Percentiles rank a stretch among this genome's conserved stretches.
phyloP scores from a whole-genome alignment of 2,329 filamentous ascomycete genomes.

The Cladosporium sp. region DNA sequence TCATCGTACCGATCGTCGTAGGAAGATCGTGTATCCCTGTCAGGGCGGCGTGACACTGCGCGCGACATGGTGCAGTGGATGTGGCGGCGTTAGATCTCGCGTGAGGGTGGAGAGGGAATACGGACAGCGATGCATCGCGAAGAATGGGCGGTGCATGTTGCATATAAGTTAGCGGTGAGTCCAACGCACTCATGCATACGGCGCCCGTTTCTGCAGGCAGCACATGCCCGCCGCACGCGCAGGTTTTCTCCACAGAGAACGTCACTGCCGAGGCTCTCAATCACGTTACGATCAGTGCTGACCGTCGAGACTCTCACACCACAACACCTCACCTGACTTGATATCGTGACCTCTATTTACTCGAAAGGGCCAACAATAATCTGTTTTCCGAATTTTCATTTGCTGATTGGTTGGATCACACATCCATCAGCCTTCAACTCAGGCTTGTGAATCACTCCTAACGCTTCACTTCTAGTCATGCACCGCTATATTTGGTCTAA shows the following conservation, averaged over 20 bases:
- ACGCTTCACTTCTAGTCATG: too few species aligned
- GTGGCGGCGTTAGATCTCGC: not conserved
- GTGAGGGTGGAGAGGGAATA: not conserved
- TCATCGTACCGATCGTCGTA: slow-evolving; percentile 11
- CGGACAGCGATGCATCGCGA: not conserved
- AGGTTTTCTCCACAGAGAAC: slow-evolving; percentile 1
- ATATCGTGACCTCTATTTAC: not conserved
- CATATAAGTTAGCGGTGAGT: slow-evolving; percentile 7
- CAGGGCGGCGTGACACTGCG: slow-evolving; percentile 9
- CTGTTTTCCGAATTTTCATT: too few species aligned
- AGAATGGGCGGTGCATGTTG: slow-evolving; percentile 5
- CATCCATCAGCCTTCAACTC: too few species aligned
- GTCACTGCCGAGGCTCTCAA: slow-evolving; percentile 1
- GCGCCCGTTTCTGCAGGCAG: slow-evolving; percentile 4
- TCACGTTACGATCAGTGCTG: too few species aligned
- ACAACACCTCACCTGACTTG: not conserved
- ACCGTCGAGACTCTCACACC: too few species aligned
- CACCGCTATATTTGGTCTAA: too few species aligned
- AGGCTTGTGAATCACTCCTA: too few species aligned
- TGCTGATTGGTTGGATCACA: too few species aligned
- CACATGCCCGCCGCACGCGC: not conserved
- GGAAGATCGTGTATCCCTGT: slow-evolving; percentile 6
- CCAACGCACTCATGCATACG: not conserved
- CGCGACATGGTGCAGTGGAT: slow-evolving; percentile 2
- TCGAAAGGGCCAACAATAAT: not conserved